These are phyloP conservation scores for Populus nigra DNA, from an alignment of 345 rosid genomes.

Conservation along the genomic window DNA sequence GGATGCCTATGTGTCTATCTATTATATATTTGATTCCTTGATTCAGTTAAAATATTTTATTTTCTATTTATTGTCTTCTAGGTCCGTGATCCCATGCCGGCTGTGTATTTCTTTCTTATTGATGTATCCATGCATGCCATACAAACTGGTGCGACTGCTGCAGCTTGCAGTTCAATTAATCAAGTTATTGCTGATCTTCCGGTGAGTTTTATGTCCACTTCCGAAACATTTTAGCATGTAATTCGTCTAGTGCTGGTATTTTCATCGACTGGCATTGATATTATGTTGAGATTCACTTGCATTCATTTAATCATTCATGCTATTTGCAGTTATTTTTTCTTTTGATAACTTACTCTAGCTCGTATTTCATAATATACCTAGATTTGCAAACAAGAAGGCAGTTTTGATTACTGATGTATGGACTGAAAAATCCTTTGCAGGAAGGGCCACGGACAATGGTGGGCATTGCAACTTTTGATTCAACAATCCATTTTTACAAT, in stretches of 20 bases:
- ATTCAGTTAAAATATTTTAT: neutral
- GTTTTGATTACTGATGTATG: neutral
- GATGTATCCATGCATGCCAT: slow-evolving; percentile 95
- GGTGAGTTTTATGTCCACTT: slow-evolving; percentile 41
- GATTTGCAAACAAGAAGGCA: neutral
- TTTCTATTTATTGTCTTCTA: slow-evolving; percentile 26
- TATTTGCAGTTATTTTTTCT: neutral
- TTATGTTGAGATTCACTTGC: slow-evolving; percentile 1
- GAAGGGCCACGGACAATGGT: slow-evolving; percentile 97
- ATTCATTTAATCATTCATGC: neutral
- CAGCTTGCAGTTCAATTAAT: slow-evolving; percentile 90
- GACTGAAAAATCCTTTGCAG: slow-evolving; percentile 41
- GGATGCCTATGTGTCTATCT: neutral
- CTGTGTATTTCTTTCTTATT: slow-evolving; percentile 85
- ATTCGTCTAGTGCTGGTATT: neutral
- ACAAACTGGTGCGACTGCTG: slow-evolving; percentile 96
- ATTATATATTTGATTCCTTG: neutral
- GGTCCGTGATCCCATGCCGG: slow-evolving; percentile 99
- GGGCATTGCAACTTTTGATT: slow-evolving; percentile 97
- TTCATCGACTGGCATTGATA: neutral
- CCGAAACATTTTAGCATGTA: neutral
- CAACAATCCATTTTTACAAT: slow-evolving; percentile 90
- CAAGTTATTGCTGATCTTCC: slow-evolving; percentile 96
- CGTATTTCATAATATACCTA: neutral
- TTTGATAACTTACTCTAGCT: neutral